Evolutionary conservation across 345 rosid genomes (phyloP).

Genomic region (Syzygium jambos): DNA sequence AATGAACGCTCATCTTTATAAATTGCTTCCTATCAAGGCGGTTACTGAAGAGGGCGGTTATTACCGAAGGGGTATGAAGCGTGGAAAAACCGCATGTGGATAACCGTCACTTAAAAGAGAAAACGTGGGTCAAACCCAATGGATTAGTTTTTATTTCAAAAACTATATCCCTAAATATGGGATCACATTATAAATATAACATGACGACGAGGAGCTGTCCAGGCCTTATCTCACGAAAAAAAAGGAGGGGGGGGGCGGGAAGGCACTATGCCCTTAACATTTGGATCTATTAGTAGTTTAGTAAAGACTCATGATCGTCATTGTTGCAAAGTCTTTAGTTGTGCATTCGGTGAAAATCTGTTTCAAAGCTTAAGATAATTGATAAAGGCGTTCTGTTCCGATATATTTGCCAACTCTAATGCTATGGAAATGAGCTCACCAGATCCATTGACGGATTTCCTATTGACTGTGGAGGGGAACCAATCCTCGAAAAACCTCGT

Average conservation of each 20-base stretch:
- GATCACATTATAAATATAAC: too few relatives aligned
- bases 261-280: background rate
- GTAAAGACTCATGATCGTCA: background rate
- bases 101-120: too few relatives aligned
- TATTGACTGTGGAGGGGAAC: background rate
- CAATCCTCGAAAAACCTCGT: conserved; percentile 50
- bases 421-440: background rate
- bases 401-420: background rate
- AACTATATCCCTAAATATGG: too few relatives aligned
- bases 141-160: too few relatives aligned
- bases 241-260: background rate
- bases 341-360: background rate
- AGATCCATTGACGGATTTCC: background rate
- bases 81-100: too few relatives aligned
- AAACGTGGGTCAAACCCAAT: too few relatives aligned
- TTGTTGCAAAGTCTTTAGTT: background rate
- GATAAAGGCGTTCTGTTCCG: background rate
- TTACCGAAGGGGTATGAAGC: too few relatives aligned
- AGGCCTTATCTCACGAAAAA: background rate
- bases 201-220: conserved; percentile 4
- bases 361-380: background rate
- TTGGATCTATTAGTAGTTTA: background rate
- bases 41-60: too few relatives aligned
- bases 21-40: too few relatives aligned
- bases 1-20: too few relatives aligned